Evolutionary conservation across 2,329 filamentous ascomycete species (phyloP).

Genomic region (Kalmusia sp.): DNA sequence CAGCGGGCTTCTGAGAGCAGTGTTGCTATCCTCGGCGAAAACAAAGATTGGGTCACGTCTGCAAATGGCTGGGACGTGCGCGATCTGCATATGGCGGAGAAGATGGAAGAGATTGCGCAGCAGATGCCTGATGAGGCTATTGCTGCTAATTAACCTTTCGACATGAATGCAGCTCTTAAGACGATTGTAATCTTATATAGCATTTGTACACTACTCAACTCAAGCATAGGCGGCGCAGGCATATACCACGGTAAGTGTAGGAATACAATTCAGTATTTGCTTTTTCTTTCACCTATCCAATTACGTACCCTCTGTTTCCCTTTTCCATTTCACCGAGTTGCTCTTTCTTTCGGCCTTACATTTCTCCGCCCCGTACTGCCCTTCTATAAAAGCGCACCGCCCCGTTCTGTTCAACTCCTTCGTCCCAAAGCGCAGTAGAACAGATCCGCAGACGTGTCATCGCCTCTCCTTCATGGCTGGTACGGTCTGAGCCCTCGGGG

Average conservation of each 20-base stretch:
- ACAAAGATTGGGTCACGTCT: conserved; percentile 73
- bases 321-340: conserved; percentile 6
- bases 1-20: conserved; percentile 69
- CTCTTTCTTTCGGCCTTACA: not conserved
- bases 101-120: conserved; percentile 32
- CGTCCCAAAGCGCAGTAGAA: conserved; percentile 35
- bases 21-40: conserved; percentile 80
- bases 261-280: not conserved
- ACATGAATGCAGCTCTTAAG: not conserved
- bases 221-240: conserved; percentile 21
- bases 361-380: conserved; percentile 10
- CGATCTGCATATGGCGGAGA: conserved; percentile 70
- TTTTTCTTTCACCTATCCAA: not conserved
- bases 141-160: conserved; percentile 13
- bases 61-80: conserved; percentile 75
- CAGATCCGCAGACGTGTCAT: conserved; percentile 37
- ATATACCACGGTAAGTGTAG: conserved; percentile 11
- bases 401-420: conserved; percentile 13
- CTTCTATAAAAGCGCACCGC: conserved; percentile 9
- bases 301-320: not conserved
- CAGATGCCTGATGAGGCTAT: conserved; percentile 27
- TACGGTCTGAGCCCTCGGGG: conserved; percentile 25
- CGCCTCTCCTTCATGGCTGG: conserved; percentile 26
- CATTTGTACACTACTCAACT: conserved; percentile 29
- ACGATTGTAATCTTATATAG: conserved; percentile 22